These are phyloP conservation scores for Colletotrichum brevisporum DNA, from an alignment of 2,329 filamentous ascomycete genomes.

Conservation along the genomic window DNA sequence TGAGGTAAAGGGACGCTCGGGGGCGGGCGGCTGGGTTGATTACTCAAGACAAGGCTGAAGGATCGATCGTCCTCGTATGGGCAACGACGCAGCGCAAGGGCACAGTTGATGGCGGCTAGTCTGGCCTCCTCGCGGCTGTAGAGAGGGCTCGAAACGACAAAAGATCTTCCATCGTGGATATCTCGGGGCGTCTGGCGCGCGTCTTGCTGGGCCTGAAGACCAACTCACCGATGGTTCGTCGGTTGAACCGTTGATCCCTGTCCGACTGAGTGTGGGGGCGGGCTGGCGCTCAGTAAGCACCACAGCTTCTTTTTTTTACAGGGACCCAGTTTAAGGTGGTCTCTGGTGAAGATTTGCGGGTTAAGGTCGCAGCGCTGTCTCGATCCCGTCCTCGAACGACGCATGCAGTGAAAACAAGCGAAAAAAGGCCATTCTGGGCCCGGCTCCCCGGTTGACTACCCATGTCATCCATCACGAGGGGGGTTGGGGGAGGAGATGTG, in stretches of 20 bases:
- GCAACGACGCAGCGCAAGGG: background rate
- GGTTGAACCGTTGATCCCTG: background rate
- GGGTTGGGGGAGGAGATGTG: background rate
- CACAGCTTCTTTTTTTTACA: background rate
- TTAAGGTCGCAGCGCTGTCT: conserved; percentile 19
- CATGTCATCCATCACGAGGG: conserved; percentile 2
- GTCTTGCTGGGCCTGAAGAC: background rate
- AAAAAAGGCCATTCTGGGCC: conserved; percentile 18
- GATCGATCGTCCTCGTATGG: conserved; percentile 8
- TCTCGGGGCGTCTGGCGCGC: no score
- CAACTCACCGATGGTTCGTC: background rate
- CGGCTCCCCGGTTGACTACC: background rate
- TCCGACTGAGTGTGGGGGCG: background rate
- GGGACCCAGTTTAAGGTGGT: conserved; percentile 8
- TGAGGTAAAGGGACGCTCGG: conserved; percentile 7
- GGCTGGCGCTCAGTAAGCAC: conserved; percentile 31
- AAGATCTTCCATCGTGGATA: background rate
- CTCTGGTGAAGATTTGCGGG: background rate
- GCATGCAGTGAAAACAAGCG: conserved; percentile 6
- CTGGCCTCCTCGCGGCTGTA: no score
- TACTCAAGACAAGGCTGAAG: conserved; percentile 2
- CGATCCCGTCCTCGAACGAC: conserved; percentile 7
- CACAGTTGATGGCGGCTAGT: no score
- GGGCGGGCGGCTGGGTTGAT: conserved; percentile 3
- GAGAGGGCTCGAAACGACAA: no score